Base-by-base conservation (phyloP, 208 protist genomes). In the Trypanosomatidae sp. region DNA sequence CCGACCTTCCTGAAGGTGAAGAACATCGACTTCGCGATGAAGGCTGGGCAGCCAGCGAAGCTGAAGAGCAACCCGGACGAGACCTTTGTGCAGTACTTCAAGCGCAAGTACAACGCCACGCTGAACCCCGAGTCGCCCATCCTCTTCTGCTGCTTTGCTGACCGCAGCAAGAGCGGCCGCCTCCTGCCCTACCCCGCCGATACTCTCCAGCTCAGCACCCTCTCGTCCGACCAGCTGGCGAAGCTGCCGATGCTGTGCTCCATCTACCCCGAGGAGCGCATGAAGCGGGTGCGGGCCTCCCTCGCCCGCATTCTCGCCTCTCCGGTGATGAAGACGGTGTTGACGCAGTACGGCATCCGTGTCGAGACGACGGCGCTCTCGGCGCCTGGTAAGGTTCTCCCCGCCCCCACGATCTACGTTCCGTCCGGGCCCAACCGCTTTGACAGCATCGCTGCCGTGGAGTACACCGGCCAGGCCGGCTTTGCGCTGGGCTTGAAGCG, bases 201-300 rank as follows among this genome's bases (percentile, higher is more conserved):
- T n/a, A 52, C 84, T 39, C 76, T 91, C 52, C 67, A 73, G 30
- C 78, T 82, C 41, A 73, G 79, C 73, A 72, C 55, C 13, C 47
- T 91, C 36, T 60, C 56, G 10, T 59, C 76, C 22, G 19, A 62
- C 17, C 81, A 89, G 68, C 68, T 62, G 74, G 43, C 64, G 19
- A 33, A 60, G 62, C 79, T 91, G 19, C 81, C 87, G 12, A 44
- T 74, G 25, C 33, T 91, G 22, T 91, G 84, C 75, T 89, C 84
- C 75, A 73, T 91, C 33, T 91, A 78, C 73, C 81, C 84, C 1
- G 43, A 83, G 25, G 84, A 89, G 28, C 77, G 87, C 28, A 64
- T 70, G 46, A 64, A 71, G 56, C 66, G 60, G 7, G 49, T 91
- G 13, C 50, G 66, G 19, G 60, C 52, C 3, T 66, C 64, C 19